These are phyloP conservation scores for Aspergillus sp. DNA, from an alignment of 2,329 filamentous ascomycete species.

Conservation along the genomic window DNA sequence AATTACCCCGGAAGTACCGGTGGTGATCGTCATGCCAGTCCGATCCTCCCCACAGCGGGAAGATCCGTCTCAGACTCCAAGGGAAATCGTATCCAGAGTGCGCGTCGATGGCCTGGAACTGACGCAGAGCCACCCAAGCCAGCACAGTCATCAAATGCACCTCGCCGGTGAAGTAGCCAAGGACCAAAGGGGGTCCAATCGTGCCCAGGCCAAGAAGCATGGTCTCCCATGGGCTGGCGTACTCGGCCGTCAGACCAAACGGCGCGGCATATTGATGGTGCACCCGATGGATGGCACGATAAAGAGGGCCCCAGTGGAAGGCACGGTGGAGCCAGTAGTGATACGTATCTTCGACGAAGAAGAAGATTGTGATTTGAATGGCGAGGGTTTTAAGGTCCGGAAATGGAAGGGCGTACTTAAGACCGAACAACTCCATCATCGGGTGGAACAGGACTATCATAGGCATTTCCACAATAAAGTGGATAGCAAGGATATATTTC, in stretches of 20 bases:
- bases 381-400: conserved; percentile 78
- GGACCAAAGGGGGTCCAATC: conserved; percentile 75
- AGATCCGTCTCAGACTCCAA: conserved; percentile 85
- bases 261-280: conserved; percentile 97
- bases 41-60: conserved; percentile 91
- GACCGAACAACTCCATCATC: conserved; percentile 83
- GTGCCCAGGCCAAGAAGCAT: conserved; percentile 87
- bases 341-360: conserved; percentile 92
- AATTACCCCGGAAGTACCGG: conserved; percentile 97
- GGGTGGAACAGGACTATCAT: conserved; percentile 95
- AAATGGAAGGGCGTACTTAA: conserved; percentile 84
- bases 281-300: conserved; percentile 95
- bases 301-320: conserved; percentile 89
- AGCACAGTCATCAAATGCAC: conserved; percentile 97
- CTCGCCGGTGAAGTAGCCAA: conserved; percentile 75
- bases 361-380: conserved; percentile 85
- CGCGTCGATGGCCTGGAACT: conserved; percentile 95
- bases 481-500: conserved; percentile 82
- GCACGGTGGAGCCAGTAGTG: conserved; percentile 94
- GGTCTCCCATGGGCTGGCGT: conserved; percentile 92
- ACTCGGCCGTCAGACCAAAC: conserved; percentile 92
- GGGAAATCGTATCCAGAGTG: conserved; percentile 98
- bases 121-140: conserved; percentile 81
- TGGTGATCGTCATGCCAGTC: conserved; percentile 95
- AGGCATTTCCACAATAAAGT: conserved; percentile 94